phyloP scores from a whole-genome alignment of 176 grass and related monocot genomes.

The Zoysia pacifica region DNA sequence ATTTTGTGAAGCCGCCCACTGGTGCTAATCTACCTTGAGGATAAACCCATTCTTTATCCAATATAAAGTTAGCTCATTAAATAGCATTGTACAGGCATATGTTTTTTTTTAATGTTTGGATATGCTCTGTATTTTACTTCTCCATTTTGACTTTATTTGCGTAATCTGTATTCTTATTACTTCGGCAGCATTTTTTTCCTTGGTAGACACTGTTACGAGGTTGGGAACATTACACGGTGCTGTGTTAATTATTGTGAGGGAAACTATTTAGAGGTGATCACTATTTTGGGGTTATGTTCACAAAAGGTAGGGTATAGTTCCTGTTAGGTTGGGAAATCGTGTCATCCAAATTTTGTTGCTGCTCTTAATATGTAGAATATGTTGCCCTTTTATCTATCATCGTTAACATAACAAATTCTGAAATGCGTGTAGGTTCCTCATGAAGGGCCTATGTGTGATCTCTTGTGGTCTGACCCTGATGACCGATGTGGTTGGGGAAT shows the following conservation, averaged over 20 bases:
- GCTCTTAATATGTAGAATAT: neutral
- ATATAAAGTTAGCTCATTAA: too few species aligned
- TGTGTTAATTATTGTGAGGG: neutral
- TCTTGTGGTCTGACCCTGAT: constrained; percentile 96
- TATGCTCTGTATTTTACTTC: too few species aligned
- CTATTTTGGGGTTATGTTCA: neutral
- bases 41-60: too few species aligned
- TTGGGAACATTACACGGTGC: neutral
- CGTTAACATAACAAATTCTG: constrained; percentile 6
- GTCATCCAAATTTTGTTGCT: neutral
- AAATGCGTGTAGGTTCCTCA: constrained; percentile 77
- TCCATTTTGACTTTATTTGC: too few species aligned
- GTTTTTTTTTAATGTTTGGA: too few species aligned
- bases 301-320: constrained; percentile 7
- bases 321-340: neutral
- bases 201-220: neutral
- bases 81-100: too few species aligned
- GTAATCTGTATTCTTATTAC: too few species aligned
- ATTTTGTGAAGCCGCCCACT: too few species aligned
- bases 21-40: too few species aligned
- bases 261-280: neutral
- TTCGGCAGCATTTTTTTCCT: neutral
- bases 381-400: constrained; percentile 14
- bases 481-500: constrained; percentile 98
- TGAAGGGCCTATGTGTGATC: constrained; percentile 99